Conservation (phyloP, 1,284 basidiomycete species). For the Thelephora terrestris region DNA sequence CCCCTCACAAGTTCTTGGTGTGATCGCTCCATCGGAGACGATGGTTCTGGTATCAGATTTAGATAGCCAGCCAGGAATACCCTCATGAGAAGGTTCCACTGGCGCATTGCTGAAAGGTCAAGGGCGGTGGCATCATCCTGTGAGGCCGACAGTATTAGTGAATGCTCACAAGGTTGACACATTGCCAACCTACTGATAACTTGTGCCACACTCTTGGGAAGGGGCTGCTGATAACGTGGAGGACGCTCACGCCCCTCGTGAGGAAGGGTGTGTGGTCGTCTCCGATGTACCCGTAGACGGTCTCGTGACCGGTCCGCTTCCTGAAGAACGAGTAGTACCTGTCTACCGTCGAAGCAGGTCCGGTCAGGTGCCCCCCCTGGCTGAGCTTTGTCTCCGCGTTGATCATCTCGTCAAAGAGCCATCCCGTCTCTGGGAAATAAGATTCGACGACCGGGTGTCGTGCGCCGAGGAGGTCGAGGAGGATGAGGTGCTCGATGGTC, state of each 20-base stretch:
- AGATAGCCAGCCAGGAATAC: constrained; percentile 91
- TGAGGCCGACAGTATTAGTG: not conserved
- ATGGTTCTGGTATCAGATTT: constrained; percentile 42
- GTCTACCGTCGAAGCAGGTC: constrained; percentile 30
- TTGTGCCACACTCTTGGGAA: constrained; percentile 94
- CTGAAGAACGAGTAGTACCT: constrained; percentile 56
- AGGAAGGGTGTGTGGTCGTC: constrained; percentile 97
- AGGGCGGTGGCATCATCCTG: constrained; percentile 87
- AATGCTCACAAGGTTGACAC: not conserved
- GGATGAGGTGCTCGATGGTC: constrained; percentile 80
- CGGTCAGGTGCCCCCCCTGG: constrained; percentile 39
- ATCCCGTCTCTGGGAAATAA: constrained; percentile 82
- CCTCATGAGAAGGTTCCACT: constrained; percentile 86
- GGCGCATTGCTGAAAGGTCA: constrained; percentile 76
- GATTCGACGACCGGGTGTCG: constrained; percentile 62
- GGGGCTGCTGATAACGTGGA: constrained; percentile 86
- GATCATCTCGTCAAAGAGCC: constrained; percentile 75
- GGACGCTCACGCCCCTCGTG: constrained; percentile 70
- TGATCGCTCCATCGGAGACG: not conserved
- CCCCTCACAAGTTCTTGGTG: not conserved
- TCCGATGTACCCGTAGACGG: constrained; percentile 58
- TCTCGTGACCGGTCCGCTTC: constrained; percentile 30
- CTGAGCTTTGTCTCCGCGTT: constrained; percentile 60
- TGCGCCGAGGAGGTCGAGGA: constrained; percentile 84
- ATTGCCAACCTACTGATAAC: constrained; percentile 39